These are phyloP conservation scores for Cynanchum wilfordii DNA, from an alignment of 257 asterid genomes.

Conservation along the genomic window DNA sequence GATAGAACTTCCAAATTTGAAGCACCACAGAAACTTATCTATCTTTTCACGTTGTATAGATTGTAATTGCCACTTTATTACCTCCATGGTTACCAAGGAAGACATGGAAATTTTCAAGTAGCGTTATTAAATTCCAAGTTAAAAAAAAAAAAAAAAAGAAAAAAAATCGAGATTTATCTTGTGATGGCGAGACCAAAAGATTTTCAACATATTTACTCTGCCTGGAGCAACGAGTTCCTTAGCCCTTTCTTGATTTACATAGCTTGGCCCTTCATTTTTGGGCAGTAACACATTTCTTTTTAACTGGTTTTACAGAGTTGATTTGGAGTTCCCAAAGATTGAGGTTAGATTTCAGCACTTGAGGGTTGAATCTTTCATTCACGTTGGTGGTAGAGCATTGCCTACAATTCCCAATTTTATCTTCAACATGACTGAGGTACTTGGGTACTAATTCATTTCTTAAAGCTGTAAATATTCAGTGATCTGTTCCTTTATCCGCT, in stretches of 20 bases:
- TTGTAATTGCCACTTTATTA: neutral
- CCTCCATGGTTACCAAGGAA: neutral
- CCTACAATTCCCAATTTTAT: slow-evolving; percentile 89
- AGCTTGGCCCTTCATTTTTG: neutral
- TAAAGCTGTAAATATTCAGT: neutral
- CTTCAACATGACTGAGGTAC: slow-evolving; percentile 85
- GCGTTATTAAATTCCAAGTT: neutral
- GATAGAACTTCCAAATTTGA: neutral
- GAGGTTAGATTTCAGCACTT: slow-evolving; percentile 80
- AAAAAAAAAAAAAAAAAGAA: too few species aligned
- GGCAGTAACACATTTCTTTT: neutral
- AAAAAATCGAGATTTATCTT: neutral
- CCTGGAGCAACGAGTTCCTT: neutral
- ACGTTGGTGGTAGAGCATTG: slow-evolving; percentile 86
- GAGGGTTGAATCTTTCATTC: slow-evolving; percentile 67
- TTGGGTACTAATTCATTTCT: slow-evolving; percentile 1
- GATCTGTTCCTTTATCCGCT: neutral
- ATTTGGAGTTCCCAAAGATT: slow-evolving; percentile 83
- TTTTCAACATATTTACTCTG: neutral
- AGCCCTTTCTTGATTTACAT: neutral
- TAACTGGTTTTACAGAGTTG: slow-evolving; percentile 51
- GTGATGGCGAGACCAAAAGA: too few species aligned
- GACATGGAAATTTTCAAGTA: neutral
- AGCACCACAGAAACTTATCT: neutral
- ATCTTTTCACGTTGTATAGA: neutral